Percentiles rank a stretch among this genome's conserved stretches.
Conservation (phyloP, 2,329 filamentous ascomycete species). For the Cordyceps cicadae region DNA sequence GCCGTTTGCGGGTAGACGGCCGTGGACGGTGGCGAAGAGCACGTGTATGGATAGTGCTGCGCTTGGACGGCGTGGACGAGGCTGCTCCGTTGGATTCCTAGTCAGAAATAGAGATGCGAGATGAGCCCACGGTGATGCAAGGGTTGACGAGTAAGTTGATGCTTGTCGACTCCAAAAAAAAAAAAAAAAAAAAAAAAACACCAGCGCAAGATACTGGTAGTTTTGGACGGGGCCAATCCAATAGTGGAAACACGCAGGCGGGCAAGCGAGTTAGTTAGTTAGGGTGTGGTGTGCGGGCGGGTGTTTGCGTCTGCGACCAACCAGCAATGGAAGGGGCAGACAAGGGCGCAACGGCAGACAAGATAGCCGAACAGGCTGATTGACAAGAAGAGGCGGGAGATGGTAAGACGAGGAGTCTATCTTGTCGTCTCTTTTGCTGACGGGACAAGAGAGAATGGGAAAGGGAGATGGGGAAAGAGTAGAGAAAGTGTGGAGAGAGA, state of each 20-base stretch:
- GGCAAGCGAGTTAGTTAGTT: background rate
- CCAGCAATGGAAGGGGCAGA: background rate
- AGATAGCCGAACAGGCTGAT: background rate
- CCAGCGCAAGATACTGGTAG: background rate
- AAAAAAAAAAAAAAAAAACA: too few species aligned
- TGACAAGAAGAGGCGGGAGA: background rate
- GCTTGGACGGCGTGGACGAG: background rate
- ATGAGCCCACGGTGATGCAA: background rate
- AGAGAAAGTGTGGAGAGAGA: slow-evolving; percentile 5
- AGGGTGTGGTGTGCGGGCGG: too few species aligned
- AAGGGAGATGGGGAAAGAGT: slow-evolving; percentile 11
- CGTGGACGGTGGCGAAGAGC: background rate
- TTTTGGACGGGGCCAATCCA: background rate
- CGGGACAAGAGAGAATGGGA: slow-evolving; percentile 3
- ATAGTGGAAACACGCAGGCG: slow-evolving; percentile 1
- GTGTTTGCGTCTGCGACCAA: too few species aligned
- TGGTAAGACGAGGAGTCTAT: background rate
- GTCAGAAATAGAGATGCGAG: background rate
- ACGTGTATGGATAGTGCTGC: background rate
- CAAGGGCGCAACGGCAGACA: too few species aligned
- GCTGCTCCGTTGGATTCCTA: background rate
- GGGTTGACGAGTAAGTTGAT: background rate
- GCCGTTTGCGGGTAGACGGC: background rate
- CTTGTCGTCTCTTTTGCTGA: background rate
- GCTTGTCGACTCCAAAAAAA: background rate